phyloP scores from a whole-genome alignment of 2,329 filamentous ascomycete genomes.

The Ceratocystis harringtonii region DNA sequence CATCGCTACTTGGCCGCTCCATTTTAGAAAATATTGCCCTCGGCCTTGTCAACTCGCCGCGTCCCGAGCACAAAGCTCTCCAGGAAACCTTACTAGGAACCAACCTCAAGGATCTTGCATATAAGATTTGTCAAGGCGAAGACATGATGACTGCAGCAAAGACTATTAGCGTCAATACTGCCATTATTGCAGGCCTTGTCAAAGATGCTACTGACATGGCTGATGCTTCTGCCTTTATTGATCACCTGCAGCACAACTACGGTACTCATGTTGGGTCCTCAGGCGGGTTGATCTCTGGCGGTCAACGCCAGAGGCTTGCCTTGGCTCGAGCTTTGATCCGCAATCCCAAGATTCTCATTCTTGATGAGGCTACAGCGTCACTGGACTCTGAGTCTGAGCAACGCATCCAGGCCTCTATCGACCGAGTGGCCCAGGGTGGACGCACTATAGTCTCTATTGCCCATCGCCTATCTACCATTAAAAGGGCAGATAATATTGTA shows the following conservation, averaged over 20 bases:
- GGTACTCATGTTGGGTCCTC: conserved; percentile 38
- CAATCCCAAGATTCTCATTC: conserved; percentile 41
- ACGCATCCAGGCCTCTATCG: conserved; percentile 36
- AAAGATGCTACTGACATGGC: conserved; percentile 40
- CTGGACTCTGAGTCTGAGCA: conserved; percentile 44
- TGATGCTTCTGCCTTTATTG: conserved; percentile 43
- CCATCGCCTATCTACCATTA: conserved; percentile 45
- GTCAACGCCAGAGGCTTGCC: conserved; percentile 45
- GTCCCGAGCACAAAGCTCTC: conserved; percentile 28
- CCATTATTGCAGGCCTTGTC: conserved; percentile 37
- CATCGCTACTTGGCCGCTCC: conserved; percentile 31
- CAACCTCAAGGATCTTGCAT: conserved; percentile 35
- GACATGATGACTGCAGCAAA: conserved; percentile 32
- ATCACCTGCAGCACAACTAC: conserved; percentile 38
- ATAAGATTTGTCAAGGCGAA: conserved; percentile 36
- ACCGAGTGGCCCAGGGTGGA: conserved; percentile 30
- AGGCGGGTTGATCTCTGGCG: conserved; percentile 42
- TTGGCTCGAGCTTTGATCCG: conserved; percentile 43
- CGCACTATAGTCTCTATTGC: conserved; percentile 54
- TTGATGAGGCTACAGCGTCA: conserved; percentile 48
- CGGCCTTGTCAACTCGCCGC: conserved; percentile 32
- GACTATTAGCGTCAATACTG: conserved; percentile 29
- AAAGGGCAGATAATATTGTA: conserved; percentile 50
- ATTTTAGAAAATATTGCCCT: conserved; percentile 38
- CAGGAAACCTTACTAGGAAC: conserved; percentile 34